Evolutionary conservation across 345 rosid species (phyloP).

Genomic region (Citrus mangshanensis): DNA sequence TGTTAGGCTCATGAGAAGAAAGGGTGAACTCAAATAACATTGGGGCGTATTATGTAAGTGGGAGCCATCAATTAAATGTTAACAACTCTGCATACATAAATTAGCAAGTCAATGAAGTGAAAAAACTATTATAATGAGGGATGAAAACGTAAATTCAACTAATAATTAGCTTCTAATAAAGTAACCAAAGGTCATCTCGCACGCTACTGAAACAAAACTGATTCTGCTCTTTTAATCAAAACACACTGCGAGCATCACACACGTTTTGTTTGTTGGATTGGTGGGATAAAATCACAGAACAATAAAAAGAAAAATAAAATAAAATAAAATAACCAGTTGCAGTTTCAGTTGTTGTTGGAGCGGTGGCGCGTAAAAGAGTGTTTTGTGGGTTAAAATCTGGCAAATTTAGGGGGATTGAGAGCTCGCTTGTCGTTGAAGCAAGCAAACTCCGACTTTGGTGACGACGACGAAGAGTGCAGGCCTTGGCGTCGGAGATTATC

Average conservation of each 20-base stretch:
- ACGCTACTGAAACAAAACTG: neutral
- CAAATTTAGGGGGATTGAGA: slow-evolving; percentile 44
- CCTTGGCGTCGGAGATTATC: slow-evolving; percentile 61
- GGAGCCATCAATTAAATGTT: neutral
- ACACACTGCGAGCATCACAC: neutral
- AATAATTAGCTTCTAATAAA: neutral
- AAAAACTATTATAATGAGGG: neutral
- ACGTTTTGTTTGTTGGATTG: neutral
- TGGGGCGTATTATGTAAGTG: too few relatives aligned
- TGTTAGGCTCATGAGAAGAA: too few relatives aligned
- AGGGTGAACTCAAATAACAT: too few relatives aligned
- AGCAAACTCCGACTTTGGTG: slow-evolving; percentile 30
- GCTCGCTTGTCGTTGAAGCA: slow-evolving; percentile 52
- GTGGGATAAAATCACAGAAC: too few relatives aligned
- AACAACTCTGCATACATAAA: neutral
- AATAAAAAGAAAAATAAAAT: too few relatives aligned
- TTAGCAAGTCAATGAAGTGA: neutral
- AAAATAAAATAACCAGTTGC: too few relatives aligned
- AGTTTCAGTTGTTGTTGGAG: neutral
- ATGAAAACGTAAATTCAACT: neutral
- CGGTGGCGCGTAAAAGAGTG: neutral
- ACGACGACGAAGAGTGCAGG: slow-evolving; percentile 45
- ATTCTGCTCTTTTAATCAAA: neutral
- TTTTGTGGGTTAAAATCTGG: slow-evolving; percentile 38
- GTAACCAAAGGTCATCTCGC: neutral